These are phyloP conservation scores for Sarocladium kiliense DNA, from an alignment of 2,329 filamentous ascomycete species.

Conservation along the genomic window DNA sequence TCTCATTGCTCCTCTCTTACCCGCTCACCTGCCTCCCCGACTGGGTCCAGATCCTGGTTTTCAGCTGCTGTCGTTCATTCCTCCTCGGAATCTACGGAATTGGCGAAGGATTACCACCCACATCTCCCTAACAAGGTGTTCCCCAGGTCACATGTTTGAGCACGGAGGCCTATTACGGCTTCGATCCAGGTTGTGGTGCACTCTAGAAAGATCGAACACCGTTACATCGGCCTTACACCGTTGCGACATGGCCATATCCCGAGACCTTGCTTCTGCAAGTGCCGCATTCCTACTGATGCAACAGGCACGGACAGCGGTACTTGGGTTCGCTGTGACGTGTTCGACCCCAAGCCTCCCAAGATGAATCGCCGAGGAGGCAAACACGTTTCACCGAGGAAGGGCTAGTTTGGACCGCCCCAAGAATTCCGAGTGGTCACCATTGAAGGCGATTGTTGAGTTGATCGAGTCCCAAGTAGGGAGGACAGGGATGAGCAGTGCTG, in stretches of 20 bases:
- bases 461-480: background rate
- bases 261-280: background rate
- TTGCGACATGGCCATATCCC: background rate
- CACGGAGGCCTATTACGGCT: too few species aligned
- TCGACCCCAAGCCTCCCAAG: too few species aligned
- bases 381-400: too few species aligned
- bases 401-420: too few species aligned
- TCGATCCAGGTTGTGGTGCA: background rate
- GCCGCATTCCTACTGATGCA: background rate
- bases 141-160: too few species aligned
- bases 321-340: too few species aligned
- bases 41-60: constrained; percentile 6
- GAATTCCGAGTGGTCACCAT: too few species aligned
- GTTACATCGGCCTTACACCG: background rate
- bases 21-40: constrained; percentile 5
- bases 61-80: constrained; percentile 1
- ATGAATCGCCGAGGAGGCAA: too few species aligned
- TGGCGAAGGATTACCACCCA: too few species aligned
- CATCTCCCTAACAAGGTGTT: background rate
- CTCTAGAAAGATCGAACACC: background rate
- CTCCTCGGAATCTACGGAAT: background rate
- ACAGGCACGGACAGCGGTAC: too few species aligned
- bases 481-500: constrained; percentile 6
- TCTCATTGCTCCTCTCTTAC: constrained; percentile 4
- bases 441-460: background rate